A percentile compares a stretch with the other conserved stretches of the same genome.
These are phyloP conservation scores for Claviceps cyperi DNA, from an alignment of 2,329 filamentous ascomycete species.

Conservation along the genomic window DNA sequence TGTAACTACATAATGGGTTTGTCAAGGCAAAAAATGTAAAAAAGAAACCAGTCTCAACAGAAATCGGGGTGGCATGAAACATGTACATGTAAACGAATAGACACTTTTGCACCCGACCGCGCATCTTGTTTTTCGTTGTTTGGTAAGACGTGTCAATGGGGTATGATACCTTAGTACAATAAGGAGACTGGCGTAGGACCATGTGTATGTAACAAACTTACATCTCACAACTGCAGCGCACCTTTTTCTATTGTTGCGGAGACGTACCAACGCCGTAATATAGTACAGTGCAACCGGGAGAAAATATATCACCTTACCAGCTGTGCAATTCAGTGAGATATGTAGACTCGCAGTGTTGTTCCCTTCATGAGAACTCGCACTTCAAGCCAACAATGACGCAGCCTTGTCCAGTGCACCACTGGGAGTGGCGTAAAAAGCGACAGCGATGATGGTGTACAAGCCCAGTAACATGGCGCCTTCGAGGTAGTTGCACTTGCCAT, in stretches of 20 bases:
- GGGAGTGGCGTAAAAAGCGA: constrained; percentile 45
- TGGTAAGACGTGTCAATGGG: too few relatives aligned
- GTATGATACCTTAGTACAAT: too few relatives aligned
- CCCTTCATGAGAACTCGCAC: background rate
- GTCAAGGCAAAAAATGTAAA: background rate
- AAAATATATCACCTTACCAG: constrained; percentile 27
- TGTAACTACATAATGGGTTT: background rate
- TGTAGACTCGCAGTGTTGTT: too few relatives aligned
- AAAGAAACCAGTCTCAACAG: background rate
- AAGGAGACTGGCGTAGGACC: too few relatives aligned
- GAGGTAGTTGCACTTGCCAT: constrained; percentile 73
- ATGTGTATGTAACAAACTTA: too few relatives aligned
- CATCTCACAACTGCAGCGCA: background rate
- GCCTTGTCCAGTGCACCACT: constrained; percentile 29
- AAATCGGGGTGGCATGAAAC: background rate
- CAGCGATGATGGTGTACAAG: constrained; percentile 44
- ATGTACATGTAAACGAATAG: too few relatives aligned
- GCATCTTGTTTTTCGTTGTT: too few relatives aligned
- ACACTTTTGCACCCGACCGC: too few relatives aligned
- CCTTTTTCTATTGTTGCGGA: background rate
- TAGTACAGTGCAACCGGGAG: constrained; percentile 30
- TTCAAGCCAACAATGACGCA: background rate
- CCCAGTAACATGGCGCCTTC: constrained; percentile 55
- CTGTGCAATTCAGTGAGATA: too few relatives aligned
- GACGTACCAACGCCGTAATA: constrained; percentile 1